Conservation (phyloP, 2,329 filamentous ascomycete genomes). For the Neopestalotiopsis clavispora region DNA sequence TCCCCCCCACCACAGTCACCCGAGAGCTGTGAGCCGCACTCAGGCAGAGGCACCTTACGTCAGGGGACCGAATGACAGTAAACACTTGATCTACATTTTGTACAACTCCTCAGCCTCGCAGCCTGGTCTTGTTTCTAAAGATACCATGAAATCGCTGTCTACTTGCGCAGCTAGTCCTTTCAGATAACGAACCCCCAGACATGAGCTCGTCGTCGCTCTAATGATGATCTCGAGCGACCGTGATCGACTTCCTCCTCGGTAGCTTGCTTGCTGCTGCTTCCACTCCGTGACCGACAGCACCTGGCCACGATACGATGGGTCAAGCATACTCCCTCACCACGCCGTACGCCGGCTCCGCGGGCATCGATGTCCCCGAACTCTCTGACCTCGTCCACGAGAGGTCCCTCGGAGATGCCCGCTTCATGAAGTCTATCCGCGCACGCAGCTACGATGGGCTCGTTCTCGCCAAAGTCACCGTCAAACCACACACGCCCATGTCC, state of each 20-base stretch:
- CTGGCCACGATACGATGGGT: constrained; percentile 67
- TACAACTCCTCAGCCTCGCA: neutral
- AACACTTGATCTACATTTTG: neutral
- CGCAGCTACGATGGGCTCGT: constrained; percentile 89
- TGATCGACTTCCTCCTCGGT: constrained; percentile 27
- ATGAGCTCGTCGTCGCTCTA: constrained; percentile 18
- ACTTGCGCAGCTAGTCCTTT: neutral
- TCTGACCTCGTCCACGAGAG: constrained; percentile 91
- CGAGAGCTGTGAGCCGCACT: neutral
- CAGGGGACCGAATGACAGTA: neutral
- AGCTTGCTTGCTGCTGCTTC: constrained; percentile 24
- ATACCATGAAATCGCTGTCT: neutral
- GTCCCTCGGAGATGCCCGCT: constrained; percentile 87
- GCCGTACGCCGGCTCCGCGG: constrained; percentile 87
- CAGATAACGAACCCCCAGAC: neutral
- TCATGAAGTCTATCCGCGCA: constrained; percentile 95
- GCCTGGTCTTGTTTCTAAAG: neutral
- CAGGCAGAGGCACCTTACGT: neutral
- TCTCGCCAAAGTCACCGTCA: constrained; percentile 92
- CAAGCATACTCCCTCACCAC: constrained; percentile 95
- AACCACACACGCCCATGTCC: constrained; percentile 83
- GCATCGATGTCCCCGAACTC: constrained; percentile 92
- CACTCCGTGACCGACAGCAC: neutral
- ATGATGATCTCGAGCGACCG: constrained; percentile 23
- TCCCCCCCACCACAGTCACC: neutral